phyloP scores from a whole-genome alignment of 805 yeast genomes.

The Kregervanrija delftensis region DNA sequence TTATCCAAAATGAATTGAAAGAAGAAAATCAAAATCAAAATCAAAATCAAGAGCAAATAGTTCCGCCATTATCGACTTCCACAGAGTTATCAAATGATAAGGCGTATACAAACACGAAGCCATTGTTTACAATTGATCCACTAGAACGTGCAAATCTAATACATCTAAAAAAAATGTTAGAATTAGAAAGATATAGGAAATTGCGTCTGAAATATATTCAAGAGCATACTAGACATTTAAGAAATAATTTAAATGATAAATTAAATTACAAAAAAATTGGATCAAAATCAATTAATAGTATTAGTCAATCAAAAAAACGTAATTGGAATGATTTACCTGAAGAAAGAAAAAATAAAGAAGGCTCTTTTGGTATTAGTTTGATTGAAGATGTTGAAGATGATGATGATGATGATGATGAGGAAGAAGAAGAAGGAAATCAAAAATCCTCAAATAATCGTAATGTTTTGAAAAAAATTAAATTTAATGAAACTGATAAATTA shows the following conservation, averaged over 20 bases:
- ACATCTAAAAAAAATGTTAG: constrained; percentile 31
- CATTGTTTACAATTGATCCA: constrained; percentile 17
- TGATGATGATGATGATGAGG: constrained; percentile 11
- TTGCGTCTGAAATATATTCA: constrained; percentile 37
- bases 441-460: constrained; percentile 5
- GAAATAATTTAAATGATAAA: constrained; percentile 4
- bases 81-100: no score
- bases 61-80: background rate
- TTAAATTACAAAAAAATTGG: background rate
- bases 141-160: constrained; percentile 27
- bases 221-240: constrained; percentile 25
- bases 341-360: constrained; percentile 19
- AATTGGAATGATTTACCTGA: constrained; percentile 13
- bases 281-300: no score
- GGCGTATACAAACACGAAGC: no score
- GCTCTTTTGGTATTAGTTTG: constrained; percentile 17
- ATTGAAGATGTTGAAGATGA: constrained; percentile 11
- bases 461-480: constrained; percentile 19
- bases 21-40: background rate
- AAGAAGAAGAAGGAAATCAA: constrained; percentile 1
- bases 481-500: constrained; percentile 10
- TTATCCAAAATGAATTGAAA: background rate
- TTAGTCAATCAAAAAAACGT: background rate
- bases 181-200: constrained; percentile 38
- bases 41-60: background rate